A percentile compares a stretch with the other conserved stretches of the same genome.
Evolutionary conservation across 2,329 filamentous ascomycete species (phyloP).

Genomic region (Talaromyces sp.): DNA sequence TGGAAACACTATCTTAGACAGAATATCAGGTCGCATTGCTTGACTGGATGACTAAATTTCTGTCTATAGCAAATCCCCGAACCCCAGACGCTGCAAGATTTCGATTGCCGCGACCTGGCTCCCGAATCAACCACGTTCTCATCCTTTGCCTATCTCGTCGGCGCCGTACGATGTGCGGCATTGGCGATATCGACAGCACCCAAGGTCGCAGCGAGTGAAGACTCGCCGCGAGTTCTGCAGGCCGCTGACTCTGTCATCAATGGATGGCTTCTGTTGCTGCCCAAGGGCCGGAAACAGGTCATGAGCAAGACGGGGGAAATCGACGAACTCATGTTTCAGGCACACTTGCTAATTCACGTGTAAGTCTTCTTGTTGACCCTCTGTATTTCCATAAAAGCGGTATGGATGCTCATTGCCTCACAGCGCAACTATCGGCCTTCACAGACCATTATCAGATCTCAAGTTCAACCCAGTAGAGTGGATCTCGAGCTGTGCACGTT

Average conservation of each 20-base stretch:
- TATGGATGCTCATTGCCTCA: neutral
- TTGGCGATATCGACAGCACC: conserved; percentile 23
- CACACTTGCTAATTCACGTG: conserved; percentile 63
- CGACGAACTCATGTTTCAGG: conserved; percentile 71
- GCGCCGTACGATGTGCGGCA: conserved; percentile 20
- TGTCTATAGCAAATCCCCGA: conserved; percentile 12
- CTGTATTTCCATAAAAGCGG: no score
- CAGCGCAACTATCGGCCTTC: conserved; percentile 32
- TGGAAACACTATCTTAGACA: no score
- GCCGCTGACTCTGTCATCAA: conserved; percentile 32
- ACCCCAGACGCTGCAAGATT: conserved; percentile 26
- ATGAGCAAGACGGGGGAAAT: conserved; percentile 23
- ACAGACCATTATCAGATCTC: conserved; percentile 38
- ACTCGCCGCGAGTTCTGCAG: conserved; percentile 27
- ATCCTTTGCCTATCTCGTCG: conserved; percentile 31
- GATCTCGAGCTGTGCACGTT: conserved; percentile 32
- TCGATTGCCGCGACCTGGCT: conserved; percentile 28
- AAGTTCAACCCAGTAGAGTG: conserved; percentile 34
- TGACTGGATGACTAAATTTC: neutral
- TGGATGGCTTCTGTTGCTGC: conserved; percentile 36
- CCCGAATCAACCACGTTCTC: conserved; percentile 21
- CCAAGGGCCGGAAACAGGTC: conserved; percentile 26
- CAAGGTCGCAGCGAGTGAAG: conserved; percentile 15
- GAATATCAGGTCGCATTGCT: no score
- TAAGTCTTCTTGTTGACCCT: conserved; percentile 13